phyloP scores from a whole-genome alignment of 257 asterid species.

The Schizonepeta tenuifolia region DNA sequence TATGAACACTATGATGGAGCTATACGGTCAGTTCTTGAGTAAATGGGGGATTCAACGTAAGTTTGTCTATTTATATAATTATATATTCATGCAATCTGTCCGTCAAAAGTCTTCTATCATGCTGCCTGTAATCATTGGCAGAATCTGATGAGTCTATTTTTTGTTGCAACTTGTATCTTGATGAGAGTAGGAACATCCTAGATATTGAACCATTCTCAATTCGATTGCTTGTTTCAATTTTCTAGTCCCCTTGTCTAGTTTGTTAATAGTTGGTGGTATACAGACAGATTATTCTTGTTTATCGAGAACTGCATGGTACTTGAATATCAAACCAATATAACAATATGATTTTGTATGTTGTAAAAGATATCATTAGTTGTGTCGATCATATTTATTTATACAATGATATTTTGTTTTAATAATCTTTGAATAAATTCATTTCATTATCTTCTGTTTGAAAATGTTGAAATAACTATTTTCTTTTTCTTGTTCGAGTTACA shows the following conservation, averaged over 20 bases:
- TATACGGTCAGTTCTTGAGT: neutral
- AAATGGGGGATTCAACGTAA: neutral
- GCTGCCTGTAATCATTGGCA: conserved; percentile 1
- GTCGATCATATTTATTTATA: no score
- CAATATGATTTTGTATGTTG: neutral
- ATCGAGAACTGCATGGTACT: neutral
- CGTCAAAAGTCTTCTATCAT: neutral
- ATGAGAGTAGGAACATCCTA: neutral
- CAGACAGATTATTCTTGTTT: neutral
- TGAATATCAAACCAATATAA: neutral
- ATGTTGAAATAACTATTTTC: neutral
- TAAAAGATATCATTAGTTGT: no score
- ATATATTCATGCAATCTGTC: neutral
- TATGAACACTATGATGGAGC: neutral
- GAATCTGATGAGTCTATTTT: neutral
- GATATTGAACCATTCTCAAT: neutral
- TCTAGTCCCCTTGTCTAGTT: neutral
- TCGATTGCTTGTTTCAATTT: neutral
- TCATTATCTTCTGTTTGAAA: neutral
- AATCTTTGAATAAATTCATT: neutral
- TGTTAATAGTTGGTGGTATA: neutral
- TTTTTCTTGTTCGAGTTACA: neutral
- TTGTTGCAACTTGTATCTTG: neutral
- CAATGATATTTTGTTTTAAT: no score
- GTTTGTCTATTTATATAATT: neutral